Base-by-base conservation (phyloP, 2,329 filamentous ascomycete species). In the Aspergillus sergii region DNA sequence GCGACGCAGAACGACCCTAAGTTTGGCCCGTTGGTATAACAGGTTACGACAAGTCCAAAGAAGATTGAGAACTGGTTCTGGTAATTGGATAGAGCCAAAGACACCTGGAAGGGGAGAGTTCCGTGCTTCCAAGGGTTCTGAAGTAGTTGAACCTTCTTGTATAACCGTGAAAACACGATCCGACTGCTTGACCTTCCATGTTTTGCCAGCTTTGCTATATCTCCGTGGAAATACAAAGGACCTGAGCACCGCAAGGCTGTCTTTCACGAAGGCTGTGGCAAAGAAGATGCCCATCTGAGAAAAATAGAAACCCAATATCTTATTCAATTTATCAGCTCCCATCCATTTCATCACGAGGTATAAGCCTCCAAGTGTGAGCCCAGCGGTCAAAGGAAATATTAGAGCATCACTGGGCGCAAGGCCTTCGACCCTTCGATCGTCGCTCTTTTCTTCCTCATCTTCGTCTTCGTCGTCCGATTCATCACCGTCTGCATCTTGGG, bases 281-380 rank as follows among this genome's bases (percentile, higher is more conserved):
- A 92, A 92, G 65, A 91, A 89, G n/a, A 96, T 78, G 0, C 92
- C 92, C 73, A 94, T 88, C 62, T 87, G 77, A 3, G 91, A 91
- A 79, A 97, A 94, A 81, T 98, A 97, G 72, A 86, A 88, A 45
- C 91, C 89, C 26, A 98, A 81, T 45, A 96, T 86, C 77, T 90
- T 91, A 81, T 94, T 97, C 71, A 98, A 80, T 26, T 96, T 81
- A 12, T 88, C 84, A 0, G 93, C 92, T 68, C 94, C 84, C 60
- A 97, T 86, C 86, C 90, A 95, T 76, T 96, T 93, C 74, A 98
- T 93, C 64, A 97, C 83, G 71, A 94, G 89, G 81, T 98, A 98
- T 14, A 98, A 83, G 6, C 88, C 88, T 48, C 88, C 84, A 10
- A 98, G 86, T 1, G 90, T 88, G 11, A 83, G 72, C 2, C 89